Evolutionary conservation across 176 grass and related monocot species (phyloP).

Genomic region (Juncus inflexus): DNA sequence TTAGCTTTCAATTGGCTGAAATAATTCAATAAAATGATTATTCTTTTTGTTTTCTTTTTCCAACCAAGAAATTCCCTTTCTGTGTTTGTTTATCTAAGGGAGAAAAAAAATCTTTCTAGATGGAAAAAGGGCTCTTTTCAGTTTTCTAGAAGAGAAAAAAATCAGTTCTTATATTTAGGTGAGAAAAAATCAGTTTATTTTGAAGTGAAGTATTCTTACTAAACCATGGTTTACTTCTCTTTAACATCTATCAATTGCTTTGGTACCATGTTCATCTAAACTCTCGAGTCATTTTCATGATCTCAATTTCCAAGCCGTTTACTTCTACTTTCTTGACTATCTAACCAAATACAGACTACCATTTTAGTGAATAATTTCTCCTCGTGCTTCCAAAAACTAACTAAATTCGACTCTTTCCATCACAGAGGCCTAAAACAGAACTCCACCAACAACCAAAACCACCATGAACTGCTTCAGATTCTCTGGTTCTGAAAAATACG

Average conservation of each 20-base stretch:
- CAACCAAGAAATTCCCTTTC: neutral
- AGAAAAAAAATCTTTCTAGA: conserved; percentile 6
- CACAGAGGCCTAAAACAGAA: conserved; percentile 29
- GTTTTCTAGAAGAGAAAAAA: no score
- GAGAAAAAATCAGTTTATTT: no score
- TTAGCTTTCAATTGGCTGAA: conserved; percentile 7
- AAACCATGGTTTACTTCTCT: no score
- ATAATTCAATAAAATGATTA: neutral
- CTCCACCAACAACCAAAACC: conserved; percentile 15
- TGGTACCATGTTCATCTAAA: no score
- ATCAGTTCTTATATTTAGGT: no score
- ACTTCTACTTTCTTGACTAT: no score
- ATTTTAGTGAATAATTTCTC: no score
- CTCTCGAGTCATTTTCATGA: no score
- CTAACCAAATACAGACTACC: no score
- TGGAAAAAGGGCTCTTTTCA: neutral
- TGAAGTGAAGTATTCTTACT: no score
- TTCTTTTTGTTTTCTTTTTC: neutral
- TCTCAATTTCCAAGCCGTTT: no score
- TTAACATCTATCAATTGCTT: no score
- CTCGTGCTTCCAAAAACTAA: neutral
- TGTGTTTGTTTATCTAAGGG: conserved; percentile 5
- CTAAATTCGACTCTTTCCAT: conserved; percentile 1
- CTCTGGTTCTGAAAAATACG: conserved; percentile 39
- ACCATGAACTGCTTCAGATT: conserved; percentile 74